A percentile compares a stretch with the other conserved stretches of the same genome.
These are phyloP conservation scores for Tilletia horrida DNA, from an alignment of 1,284 basidiomycete genomes.

Conservation along the genomic window DNA sequence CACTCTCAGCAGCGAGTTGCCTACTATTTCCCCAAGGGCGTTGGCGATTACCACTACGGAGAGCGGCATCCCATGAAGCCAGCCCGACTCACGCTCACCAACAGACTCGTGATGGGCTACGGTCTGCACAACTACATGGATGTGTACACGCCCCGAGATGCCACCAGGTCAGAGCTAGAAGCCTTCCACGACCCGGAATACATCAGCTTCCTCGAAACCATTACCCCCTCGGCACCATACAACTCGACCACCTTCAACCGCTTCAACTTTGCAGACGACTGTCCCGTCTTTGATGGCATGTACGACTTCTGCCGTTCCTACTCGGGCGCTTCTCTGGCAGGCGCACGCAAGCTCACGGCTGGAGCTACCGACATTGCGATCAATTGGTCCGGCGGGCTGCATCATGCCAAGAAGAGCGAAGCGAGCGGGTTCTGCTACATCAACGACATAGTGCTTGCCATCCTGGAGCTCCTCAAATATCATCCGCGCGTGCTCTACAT, in stretches of 20 bases:
- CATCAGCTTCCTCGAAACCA: conserved; percentile 77
- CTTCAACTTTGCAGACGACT: conserved; percentile 55
- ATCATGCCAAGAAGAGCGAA: conserved; percentile 96
- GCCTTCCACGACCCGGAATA: conserved; percentile 90
- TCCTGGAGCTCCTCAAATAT: conserved; percentile 60
- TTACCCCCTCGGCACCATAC: conserved; percentile 45
- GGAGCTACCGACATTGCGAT: conserved; percentile 92
- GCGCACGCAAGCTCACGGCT: conserved; percentile 54
- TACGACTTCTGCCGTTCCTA: conserved; percentile 54
- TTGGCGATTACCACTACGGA: conserved; percentile 70
- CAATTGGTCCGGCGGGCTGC: conserved; percentile 96
- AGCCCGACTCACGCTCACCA: conserved; percentile 87
- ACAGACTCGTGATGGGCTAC: conserved; percentile 91
- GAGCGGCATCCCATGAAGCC: conserved; percentile 99
- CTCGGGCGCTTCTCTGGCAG: conserved; percentile 69
- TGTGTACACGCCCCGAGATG: conserved; percentile 82
- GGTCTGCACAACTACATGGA: conserved; percentile 94
- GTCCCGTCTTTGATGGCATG: conserved; percentile 55
- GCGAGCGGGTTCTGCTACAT: conserved; percentile 94
- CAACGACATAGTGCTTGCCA: conserved; percentile 78
- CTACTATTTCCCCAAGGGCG: conserved; percentile 90
- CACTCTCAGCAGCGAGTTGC: conserved; percentile 68
- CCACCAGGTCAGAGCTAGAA: conserved; percentile 83
- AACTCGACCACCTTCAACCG: conserved; percentile 46
- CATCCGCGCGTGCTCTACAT: conserved; percentile 88